A percentile compares a stretch with the other conserved stretches of the same genome.
phyloP scores from a whole-genome alignment of 2,329 filamentous ascomycete genomes.

The Lasiodiplodia sp. region DNA sequence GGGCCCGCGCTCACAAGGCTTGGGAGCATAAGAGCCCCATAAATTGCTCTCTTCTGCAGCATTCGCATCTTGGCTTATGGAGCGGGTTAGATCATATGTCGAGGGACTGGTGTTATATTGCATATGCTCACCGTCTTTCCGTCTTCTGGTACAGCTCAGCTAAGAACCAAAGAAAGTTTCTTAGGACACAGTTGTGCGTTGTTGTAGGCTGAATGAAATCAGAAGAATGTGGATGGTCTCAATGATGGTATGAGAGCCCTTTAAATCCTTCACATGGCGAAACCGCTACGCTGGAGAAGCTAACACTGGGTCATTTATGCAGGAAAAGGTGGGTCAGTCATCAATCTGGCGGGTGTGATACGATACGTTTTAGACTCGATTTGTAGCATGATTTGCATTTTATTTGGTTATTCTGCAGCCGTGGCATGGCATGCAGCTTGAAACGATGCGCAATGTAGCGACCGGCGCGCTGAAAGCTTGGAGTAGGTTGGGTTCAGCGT shows the following conservation, averaged over 20 bases:
- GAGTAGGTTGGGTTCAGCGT: background rate
- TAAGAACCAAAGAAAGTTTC: background rate
- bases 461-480: background rate
- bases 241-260: background rate
- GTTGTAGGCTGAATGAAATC: background rate
- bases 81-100: background rate
- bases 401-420: background rate
- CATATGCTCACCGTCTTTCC: background rate
- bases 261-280: background rate
- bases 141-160: too few species aligned
- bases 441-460: background rate
- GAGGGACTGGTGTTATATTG: background rate
- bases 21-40: background rate
- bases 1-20: conserved; percentile 41
- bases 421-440: background rate
- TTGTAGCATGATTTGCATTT: background rate
- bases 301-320: too few species aligned
- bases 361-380: background rate
- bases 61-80: background rate
- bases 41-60: background rate
- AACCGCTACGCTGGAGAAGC: too few species aligned
- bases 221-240: background rate
- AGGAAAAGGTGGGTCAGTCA: background rate
- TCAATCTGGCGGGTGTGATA: too few species aligned
- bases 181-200: background rate